These are phyloP conservation scores for Abrus precatorius DNA, from an alignment of 306 rosid genomes.

Conservation along the genomic window DNA sequence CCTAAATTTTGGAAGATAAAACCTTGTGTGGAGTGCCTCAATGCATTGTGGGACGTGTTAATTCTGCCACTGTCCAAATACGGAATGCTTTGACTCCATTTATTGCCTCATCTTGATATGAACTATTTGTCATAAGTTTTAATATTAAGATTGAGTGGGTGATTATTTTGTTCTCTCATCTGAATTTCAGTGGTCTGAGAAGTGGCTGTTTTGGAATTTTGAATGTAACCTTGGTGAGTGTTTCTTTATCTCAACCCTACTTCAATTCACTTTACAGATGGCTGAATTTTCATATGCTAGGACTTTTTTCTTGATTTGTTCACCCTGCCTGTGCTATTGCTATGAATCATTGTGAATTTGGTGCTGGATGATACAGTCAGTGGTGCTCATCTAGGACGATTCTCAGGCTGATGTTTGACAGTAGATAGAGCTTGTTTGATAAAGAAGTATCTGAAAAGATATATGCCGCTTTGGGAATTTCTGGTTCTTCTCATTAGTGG, in stretches of 20 bases:
- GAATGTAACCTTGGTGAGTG: conserved; percentile 74
- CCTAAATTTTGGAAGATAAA: conserved; percentile 22
- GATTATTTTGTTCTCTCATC: conserved; percentile 49
- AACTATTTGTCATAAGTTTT: conserved; percentile 20
- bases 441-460: background rate
- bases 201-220: conserved; percentile 78
- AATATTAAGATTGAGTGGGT: conserved; percentile 9
- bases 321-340: conserved; percentile 5
- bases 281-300: conserved; percentile 25
- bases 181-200: conserved; percentile 78
- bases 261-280: conserved; percentile 16
- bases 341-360: conserved; percentile 30
- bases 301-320: background rate
- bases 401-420: conserved; percentile 30
- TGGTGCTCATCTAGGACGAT: background rate
- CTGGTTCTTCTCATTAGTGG: background rate
- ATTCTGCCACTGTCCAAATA: background rate
- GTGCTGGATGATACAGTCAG: background rate
- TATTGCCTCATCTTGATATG: conserved; percentile 5
- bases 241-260: conserved; percentile 24
- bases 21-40: background rate
- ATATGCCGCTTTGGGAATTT: background rate
- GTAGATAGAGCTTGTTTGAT: conserved; percentile 18
- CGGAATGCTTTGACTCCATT: conserved; percentile 23
- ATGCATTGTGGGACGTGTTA: background rate